Evolutionary conservation across 2,329 filamentous ascomycete species (phyloP).

Genomic region (Colletotrichum brevisporum): DNA sequence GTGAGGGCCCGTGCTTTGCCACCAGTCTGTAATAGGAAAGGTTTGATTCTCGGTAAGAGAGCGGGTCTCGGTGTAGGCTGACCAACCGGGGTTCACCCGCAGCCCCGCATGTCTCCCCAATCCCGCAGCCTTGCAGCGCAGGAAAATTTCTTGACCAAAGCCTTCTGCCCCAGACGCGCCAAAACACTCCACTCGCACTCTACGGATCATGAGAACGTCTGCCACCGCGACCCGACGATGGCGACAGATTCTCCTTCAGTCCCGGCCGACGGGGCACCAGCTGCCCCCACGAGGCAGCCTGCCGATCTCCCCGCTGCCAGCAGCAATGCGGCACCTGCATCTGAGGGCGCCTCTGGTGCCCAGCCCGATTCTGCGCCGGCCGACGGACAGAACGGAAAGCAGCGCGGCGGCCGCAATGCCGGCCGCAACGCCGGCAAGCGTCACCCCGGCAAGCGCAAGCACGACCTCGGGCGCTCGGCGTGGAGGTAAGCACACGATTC

Average conservation of each 20-base stretch:
- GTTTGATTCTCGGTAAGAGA: not conserved
- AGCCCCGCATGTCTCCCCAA: constrained; percentile 8
- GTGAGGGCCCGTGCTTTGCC: too few species aligned
- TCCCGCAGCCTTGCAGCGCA: constrained; percentile 34
- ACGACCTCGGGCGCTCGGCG: constrained; percentile 34
- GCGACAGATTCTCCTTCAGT: constrained; percentile 35
- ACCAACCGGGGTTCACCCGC: constrained; percentile 36
- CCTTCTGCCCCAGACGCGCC: constrained; percentile 12
- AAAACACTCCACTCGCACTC: constrained; percentile 29
- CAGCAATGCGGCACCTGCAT: constrained; percentile 24
- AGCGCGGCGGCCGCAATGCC: constrained; percentile 12
- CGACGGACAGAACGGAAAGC: constrained; percentile 11
- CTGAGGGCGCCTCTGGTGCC: constrained; percentile 16
- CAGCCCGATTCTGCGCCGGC: constrained; percentile 12
- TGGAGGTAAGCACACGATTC: constrained; percentile 29
- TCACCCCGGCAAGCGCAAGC: constrained; percentile 31
- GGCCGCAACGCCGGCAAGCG: constrained; percentile 20
- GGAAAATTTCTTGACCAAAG: constrained; percentile 37
- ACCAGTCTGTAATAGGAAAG: not conserved
- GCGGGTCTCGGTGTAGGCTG: not conserved
- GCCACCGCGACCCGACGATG: constrained; percentile 31
- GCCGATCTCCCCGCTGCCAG: constrained; percentile 20
- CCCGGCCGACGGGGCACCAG: constrained; percentile 4
- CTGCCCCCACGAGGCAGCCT: constrained; percentile 26
- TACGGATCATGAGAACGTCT: constrained; percentile 37